Base-by-base conservation (phyloP, 495 filamentous ascomycete genomes). In the Stereocaulon alpinum region DNA sequence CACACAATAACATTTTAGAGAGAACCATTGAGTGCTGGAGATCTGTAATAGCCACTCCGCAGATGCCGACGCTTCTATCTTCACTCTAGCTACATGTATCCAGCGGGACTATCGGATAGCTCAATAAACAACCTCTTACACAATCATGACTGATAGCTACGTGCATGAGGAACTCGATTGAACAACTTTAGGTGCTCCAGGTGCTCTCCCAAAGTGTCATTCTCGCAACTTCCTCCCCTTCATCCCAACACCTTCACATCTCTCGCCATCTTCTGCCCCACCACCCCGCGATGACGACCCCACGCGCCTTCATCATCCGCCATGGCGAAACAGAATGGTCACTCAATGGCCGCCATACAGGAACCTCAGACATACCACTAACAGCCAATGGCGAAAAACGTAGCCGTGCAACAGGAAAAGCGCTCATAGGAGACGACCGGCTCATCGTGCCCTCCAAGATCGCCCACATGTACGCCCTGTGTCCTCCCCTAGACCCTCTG, bases 261-360 rank as follows among this genome's bases (percentile, higher is more conserved):
- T 6, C 5, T 4, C 47, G 14, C 47, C 27, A 50, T 15, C 17
- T 18, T 22, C 10, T 29, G 20, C 47, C 30, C 48, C 41, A 24
- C 58, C 22, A 27, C n/a, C 5, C 18, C 48, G 56, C 47, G 7
- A 83, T 84, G 80, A 69, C 73, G 4, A 82, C 86, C 11, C 91
- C 93, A 6, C 81, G 91, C 52, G 86, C 91, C 70, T 96, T 96
- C 79, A 86, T 98, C 60, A 77, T 93, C 74, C 88, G 93, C 63
- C 93, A 98, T 69, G 86, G 86, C 72, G 93, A 98, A 73, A 98
- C 93, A 3, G 89, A 94, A 78, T 98, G 93, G 93, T 96, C 91
- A 2, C 80, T 96, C 42, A 90, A 88, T 66, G 93, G 91, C 59
- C 83, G 86, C 24, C 92, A 98, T 74, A 98, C 93, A 0, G 88